A percentile compares a stretch with the other conserved stretches of the same genome.
These are phyloP conservation scores for Heracleum sosnowskyi DNA, from an alignment of 129 eudicot species.

Conservation along the genomic window DNA sequence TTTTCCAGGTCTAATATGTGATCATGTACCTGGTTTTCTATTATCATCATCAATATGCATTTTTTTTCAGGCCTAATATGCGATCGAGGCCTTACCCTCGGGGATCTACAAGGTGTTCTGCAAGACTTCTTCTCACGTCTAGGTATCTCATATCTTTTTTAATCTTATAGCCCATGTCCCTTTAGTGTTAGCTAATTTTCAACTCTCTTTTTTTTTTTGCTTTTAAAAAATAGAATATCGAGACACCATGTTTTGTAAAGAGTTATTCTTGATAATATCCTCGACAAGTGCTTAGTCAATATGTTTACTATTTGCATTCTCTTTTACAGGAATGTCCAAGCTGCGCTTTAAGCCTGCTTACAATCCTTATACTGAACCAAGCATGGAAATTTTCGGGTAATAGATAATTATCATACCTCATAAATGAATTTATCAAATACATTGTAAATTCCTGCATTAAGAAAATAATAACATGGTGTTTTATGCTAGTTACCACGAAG, in stretches of 20 bases:
- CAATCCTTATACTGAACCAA: conserved; percentile 98
- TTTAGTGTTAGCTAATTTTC: background rate
- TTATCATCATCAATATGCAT: background rate
- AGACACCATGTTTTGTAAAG: background rate
- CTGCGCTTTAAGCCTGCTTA: conserved; percentile 97
- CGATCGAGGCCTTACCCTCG: conserved; percentile 84
- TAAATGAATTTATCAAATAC: background rate
- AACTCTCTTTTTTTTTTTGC: background rate
- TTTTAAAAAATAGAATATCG: background rate
- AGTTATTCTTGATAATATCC: background rate
- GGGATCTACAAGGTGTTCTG: conserved; percentile 90
- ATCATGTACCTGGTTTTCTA: background rate
- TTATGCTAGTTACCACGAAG: conserved; percentile 80
- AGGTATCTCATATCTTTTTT: conserved; percentile 31
- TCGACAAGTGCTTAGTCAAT: background rate
- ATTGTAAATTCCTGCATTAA: background rate
- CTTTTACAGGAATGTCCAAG: conserved; percentile 74
- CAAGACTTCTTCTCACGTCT: conserved; percentile 82
- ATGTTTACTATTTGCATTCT: background rate
- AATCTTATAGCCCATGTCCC: background rate
- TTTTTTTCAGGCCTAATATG: conserved; percentile 74
- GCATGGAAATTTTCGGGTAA: conserved; percentile 98
- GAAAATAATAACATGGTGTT: background rate
- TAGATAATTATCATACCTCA: background rate
- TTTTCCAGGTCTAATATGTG: conserved; percentile 20